Conservation (phyloP, 1,284 basidiomycete genomes). For the Caloboletus firmus region DNA sequence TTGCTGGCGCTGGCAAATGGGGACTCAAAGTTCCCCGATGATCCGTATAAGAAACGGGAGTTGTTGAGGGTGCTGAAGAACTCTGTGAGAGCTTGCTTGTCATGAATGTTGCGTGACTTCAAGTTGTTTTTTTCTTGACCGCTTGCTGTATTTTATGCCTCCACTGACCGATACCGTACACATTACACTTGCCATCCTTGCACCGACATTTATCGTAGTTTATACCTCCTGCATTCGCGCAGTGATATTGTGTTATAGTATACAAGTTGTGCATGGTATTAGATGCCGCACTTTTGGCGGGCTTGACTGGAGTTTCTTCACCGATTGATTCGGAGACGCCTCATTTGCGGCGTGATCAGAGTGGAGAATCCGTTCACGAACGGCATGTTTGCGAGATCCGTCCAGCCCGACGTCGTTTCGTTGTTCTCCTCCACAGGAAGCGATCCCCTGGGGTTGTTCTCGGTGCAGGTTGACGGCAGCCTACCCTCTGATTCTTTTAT, state of each 20-base stretch:
- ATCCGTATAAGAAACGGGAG: constrained; percentile 52
- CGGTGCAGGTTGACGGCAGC: constrained; percentile 47
- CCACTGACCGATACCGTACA: constrained; percentile 16
- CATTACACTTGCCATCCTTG: not conserved
- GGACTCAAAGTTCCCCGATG: constrained; percentile 48
- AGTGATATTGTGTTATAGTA: constrained; percentile 9
- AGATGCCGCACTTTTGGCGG: constrained; percentile 6
- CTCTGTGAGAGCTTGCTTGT: constrained; percentile 25
- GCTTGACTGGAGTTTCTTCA: not conserved
- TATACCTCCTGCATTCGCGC: constrained; percentile 15
- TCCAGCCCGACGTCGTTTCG: constrained; percentile 69
- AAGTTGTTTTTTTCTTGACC: not conserved
- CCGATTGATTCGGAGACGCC: constrained; percentile 13
- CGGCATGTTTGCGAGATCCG: constrained; percentile 52
- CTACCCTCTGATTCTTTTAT: constrained; percentile 66
- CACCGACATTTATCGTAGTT: not conserved
- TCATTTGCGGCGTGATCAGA: constrained; percentile 22
- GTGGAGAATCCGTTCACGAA: constrained; percentile 19
- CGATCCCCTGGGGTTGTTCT: constrained; percentile 63
- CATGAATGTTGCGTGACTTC: constrained; percentile 10
- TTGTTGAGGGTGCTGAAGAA: constrained; percentile 56
- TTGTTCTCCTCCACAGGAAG: constrained; percentile 78
- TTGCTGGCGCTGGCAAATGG: constrained; percentile 61
- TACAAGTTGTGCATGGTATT: constrained; percentile 8
- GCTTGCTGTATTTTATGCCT: constrained; percentile 22